These are phyloP conservation scores for Chrysoporthe deuterocubensis DNA, from an alignment of 2,329 filamentous ascomycete species.

Conservation along the genomic window DNA sequence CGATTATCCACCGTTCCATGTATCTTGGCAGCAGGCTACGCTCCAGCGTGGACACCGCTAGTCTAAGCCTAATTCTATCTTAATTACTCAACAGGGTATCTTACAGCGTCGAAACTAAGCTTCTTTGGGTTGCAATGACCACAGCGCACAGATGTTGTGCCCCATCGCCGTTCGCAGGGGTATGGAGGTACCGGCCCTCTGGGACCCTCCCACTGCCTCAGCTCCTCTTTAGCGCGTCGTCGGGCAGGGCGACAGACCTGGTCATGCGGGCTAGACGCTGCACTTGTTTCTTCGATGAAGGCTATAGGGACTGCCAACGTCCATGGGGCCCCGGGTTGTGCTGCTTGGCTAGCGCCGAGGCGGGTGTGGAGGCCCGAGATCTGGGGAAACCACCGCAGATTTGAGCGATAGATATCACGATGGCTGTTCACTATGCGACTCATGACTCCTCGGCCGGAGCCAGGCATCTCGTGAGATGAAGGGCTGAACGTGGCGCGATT, in stretches of 20 bases:
- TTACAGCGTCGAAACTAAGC: too few species aligned
- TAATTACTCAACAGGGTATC: too few species aligned
- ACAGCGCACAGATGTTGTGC: background rate
- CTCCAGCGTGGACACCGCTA: background rate
- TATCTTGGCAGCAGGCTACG: slow-evolving; percentile 15
- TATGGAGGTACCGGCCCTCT: too few species aligned
- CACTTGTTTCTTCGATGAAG: background rate
- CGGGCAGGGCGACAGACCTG: background rate
- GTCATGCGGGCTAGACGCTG: background rate
- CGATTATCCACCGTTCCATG: background rate
- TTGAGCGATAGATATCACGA: slow-evolving; percentile 16
- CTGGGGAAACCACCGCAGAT: slow-evolving; percentile 12
- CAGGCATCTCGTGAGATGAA: background rate
- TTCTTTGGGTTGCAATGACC: background rate
- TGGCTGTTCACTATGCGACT: background rate
- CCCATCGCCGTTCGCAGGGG: too few species aligned
- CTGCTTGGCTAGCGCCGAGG: slow-evolving; percentile 6
- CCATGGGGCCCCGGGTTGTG: slow-evolving; percentile 6
- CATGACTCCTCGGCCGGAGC: too few species aligned
- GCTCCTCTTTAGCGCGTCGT: background rate
- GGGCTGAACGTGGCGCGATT: too few species aligned
- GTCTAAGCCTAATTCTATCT: background rate
- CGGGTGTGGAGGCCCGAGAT: background rate
- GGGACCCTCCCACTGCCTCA: background rate
- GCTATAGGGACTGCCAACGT: background rate